A percentile compares a stretch with the other conserved stretches of the same genome.
Evolutionary conservation across 257 asterid species (phyloP).

Genomic region (Apocynum venetum): DNA sequence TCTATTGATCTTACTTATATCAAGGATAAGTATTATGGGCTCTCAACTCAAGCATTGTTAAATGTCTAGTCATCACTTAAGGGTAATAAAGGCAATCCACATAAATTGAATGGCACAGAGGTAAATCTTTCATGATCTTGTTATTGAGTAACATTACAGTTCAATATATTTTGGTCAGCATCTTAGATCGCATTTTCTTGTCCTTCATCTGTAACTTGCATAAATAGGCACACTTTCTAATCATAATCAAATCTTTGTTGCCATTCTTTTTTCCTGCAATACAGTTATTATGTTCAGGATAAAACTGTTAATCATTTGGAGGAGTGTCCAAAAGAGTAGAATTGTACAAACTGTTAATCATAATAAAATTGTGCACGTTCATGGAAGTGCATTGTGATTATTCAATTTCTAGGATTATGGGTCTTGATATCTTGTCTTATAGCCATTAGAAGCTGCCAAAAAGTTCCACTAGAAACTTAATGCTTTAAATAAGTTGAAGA

Average conservation of each 20-base stretch:
- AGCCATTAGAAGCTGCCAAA: not conserved
- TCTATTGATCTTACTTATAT: slow-evolving; percentile 56
- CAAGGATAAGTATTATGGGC: slow-evolving; percentile 76
- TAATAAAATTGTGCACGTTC: not conserved
- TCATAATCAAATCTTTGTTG: not conserved
- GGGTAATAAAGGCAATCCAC: slow-evolving; percentile 42
- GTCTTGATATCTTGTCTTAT: not conserved
- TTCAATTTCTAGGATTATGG: not conserved
- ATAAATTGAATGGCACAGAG: slow-evolving; percentile 42
- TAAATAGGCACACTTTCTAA: not conserved
- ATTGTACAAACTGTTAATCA: too few relatives aligned
- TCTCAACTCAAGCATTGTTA: slow-evolving; percentile 76
- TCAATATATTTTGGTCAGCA: not conserved
- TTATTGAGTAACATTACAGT: not conserved
- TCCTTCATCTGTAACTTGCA: not conserved
- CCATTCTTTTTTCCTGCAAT: not conserved
- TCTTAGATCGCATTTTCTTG: not conserved
- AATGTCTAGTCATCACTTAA: slow-evolving; percentile 66
- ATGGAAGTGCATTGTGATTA: not conserved
- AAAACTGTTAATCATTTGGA: not conserved
- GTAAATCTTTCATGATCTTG: slow-evolving; percentile 23
- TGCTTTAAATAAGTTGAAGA: not conserved
- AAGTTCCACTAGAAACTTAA: not conserved
- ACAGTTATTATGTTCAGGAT: not conserved
- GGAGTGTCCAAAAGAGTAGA: not conserved